Evolutionary conservation across 768 basidiomycete species (phyloP).

Genomic region (Mycena vitilis): DNA sequence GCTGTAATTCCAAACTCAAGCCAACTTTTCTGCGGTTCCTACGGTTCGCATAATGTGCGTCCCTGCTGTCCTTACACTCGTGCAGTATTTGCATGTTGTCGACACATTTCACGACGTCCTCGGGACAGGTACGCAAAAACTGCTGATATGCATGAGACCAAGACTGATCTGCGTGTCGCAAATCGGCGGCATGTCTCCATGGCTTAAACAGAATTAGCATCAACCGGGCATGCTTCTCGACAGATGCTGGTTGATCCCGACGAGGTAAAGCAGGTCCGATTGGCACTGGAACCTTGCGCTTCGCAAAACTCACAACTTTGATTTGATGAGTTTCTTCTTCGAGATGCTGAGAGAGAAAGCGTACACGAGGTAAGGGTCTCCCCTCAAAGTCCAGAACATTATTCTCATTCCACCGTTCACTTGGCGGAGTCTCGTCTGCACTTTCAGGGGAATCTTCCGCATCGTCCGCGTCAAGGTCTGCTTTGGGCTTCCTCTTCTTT

Average conservation of each 20-base stretch:
- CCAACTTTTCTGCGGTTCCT: neutral
- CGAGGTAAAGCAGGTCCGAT: conserved; percentile 8
- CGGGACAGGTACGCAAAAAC: neutral
- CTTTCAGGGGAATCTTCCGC: neutral
- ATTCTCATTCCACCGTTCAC: neutral
- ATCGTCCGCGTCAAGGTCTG: neutral
- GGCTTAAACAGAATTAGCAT: conserved; percentile 46
- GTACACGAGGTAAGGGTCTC: neutral
- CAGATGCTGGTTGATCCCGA: neutral
- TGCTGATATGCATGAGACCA: conserved; percentile 5
- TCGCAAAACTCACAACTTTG: neutral
- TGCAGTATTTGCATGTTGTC: conserved; percentile 24
- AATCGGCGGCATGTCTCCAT: conserved; percentile 15
- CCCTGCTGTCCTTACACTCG: conserved; percentile 22
- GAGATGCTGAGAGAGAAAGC: neutral
- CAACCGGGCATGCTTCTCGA: conserved; percentile 22
- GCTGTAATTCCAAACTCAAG: neutral
- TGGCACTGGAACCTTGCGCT: neutral
- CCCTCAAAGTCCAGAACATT: neutral
- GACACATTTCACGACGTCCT: conserved; percentile 29
- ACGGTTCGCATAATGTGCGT: neutral
- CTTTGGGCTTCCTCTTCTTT: neutral
- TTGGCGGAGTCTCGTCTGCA: neutral
- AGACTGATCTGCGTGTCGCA: neutral
- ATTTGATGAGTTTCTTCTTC: neutral